Percentiles rank a stretch among this genome's conserved stretches.
Evolutionary conservation across 1,139 yeast genomes (phyloP).

Genomic region (Pichia sp.): DNA sequence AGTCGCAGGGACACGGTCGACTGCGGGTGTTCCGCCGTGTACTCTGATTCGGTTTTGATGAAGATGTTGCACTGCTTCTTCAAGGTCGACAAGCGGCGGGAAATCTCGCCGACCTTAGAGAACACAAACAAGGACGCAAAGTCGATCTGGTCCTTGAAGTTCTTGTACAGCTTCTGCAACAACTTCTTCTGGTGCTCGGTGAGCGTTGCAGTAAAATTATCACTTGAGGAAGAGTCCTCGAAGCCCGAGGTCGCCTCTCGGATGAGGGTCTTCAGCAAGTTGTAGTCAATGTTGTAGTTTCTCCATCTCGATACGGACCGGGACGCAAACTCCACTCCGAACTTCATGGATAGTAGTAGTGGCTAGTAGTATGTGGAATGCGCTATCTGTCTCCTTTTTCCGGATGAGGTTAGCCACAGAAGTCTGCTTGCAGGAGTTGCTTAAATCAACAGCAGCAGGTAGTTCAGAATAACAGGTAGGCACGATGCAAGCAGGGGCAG

Average conservation of each 20-base stretch:
- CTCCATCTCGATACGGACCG: constrained; percentile 88
- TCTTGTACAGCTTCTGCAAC: constrained; percentile 26
- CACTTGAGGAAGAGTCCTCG: constrained; percentile 13
- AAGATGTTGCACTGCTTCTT: constrained; percentile 27
- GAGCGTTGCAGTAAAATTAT: constrained; percentile 5
- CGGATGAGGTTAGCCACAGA: too few relatives aligned
- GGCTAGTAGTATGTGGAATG: too few relatives aligned
- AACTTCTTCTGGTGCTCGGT: constrained; percentile 21
- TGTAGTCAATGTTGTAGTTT: constrained; percentile 76
- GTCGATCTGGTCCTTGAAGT: constrained; percentile 37
- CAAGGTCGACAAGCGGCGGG: constrained; percentile 26
- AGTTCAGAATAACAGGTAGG: too few relatives aligned
- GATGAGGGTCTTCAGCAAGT: constrained; percentile 62
- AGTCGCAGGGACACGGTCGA: not conserved
- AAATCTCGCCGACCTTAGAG: constrained; percentile 60
- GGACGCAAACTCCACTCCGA: constrained; percentile 69
- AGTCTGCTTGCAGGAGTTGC: too few relatives aligned
- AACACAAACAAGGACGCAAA: constrained; percentile 49
- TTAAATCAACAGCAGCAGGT: too few relatives aligned
- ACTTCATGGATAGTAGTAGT: constrained; percentile 54
- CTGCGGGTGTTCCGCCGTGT: constrained; percentile 2
- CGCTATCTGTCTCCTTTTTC: not conserved
- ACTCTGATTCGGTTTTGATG: constrained; percentile 23
- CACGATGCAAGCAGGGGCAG: too few relatives aligned
- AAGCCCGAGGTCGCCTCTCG: constrained; percentile 42